These are phyloP conservation scores for Camptophora hylomeconis DNA, from an alignment of 2,329 filamentous ascomycete species.

Conservation along the genomic window DNA sequence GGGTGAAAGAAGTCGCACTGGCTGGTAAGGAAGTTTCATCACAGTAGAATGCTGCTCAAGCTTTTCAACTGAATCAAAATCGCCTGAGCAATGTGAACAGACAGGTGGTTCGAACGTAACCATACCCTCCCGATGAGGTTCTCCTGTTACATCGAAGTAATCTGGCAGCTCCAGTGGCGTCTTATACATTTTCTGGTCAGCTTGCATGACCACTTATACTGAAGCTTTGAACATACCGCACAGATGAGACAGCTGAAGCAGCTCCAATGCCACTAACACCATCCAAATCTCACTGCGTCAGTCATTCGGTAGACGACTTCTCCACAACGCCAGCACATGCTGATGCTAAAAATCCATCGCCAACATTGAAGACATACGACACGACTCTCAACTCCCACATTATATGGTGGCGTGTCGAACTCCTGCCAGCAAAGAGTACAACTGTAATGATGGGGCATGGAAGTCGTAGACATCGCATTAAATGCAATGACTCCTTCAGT, in stretches of 20 bases:
- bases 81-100: constrained; percentile 9
- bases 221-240: constrained; percentile 10
- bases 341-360: constrained; percentile 14
- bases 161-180: constrained; percentile 11
- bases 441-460: constrained; percentile 6
- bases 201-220: background rate
- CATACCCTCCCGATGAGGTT: constrained; percentile 12
- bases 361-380: constrained; percentile 17
- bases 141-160: constrained; percentile 9
- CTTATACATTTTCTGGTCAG: constrained; percentile 4
- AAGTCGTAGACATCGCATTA: background rate
- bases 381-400: constrained; percentile 10
- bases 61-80: constrained; percentile 10
- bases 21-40: constrained; percentile 1
- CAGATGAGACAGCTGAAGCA: constrained; percentile 20
- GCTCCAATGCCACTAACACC: constrained; percentile 22
- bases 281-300: constrained; percentile 19
- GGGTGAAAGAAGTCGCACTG: constrained; percentile 1
- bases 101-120: constrained; percentile 10
- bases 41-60: constrained; percentile 13
- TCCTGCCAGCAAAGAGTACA: constrained; percentile 14
- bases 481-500: background rate
- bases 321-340: constrained; percentile 19
- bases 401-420: constrained; percentile 8
- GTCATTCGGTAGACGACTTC: constrained; percentile 14